phyloP scores from a whole-genome alignment of 192 early-diverging fungal genomes.

The Globomyces pollinis-pini region DNA sequence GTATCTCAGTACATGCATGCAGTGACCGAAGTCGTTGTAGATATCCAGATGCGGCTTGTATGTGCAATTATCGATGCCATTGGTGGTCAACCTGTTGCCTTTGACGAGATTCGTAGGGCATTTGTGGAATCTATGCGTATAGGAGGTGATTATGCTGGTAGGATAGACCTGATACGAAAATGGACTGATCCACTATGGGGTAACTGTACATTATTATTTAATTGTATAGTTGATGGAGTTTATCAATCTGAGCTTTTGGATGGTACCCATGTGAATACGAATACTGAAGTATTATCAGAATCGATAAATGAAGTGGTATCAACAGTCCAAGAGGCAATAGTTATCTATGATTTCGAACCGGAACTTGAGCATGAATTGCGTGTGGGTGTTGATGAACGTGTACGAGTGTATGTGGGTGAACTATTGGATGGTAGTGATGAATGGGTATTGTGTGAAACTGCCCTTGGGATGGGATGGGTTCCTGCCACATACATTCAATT shows the following conservation, averaged over 20 bases:
- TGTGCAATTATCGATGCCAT: conserved; percentile 2
- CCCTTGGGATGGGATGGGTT: neutral
- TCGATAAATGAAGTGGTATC: neutral
- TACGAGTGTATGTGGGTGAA: conserved; percentile 7
- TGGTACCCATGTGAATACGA: neutral
- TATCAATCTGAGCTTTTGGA: no score
- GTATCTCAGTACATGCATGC: conserved; percentile 45
- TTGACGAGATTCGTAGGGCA: neutral
- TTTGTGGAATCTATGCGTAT: neutral
- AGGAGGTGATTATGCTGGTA: neutral
- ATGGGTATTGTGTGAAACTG: neutral
- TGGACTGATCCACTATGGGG: neutral
- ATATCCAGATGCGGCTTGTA: neutral
- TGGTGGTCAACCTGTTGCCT: no score
- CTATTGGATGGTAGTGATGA: conserved; percentile 15
- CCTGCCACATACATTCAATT: neutral
- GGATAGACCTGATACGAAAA: neutral
- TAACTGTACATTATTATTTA: no score
- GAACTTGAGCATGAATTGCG: conserved; percentile 32
- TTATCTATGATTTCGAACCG: conserved; percentile 31
- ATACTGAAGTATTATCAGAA: neutral
- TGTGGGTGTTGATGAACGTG: conserved; percentile 20
- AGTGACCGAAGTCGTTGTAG: neutral
- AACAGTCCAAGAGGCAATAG: neutral
- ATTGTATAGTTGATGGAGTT: no score